A percentile compares a stretch with the other conserved stretches of the same genome.
Evolutionary conservation across 2,329 filamentous ascomycete species (phyloP).

Genomic region (Penicillium sp.): DNA sequence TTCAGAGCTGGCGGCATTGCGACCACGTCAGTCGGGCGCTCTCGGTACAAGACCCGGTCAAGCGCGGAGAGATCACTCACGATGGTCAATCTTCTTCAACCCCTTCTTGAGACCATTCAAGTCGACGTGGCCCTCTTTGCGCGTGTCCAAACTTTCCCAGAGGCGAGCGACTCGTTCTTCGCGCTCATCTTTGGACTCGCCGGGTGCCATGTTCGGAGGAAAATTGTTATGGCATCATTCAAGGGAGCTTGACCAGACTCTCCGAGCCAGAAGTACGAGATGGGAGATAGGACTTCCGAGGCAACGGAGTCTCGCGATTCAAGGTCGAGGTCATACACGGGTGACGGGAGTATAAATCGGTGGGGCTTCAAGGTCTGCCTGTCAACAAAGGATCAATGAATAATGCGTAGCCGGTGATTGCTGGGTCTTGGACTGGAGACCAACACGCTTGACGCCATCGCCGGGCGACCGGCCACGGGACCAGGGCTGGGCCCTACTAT

Average conservation of each 20-base stretch:
- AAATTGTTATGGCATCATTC: slow-evolving; percentile 46
- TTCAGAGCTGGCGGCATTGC: slow-evolving; percentile 58
- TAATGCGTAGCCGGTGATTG: slow-evolving; percentile 32
- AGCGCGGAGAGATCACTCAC: slow-evolving; percentile 46
- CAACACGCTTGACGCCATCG: slow-evolving; percentile 24
- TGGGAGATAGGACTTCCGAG: background rate
- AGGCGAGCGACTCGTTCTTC: slow-evolving; percentile 77
- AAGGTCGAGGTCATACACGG: background rate
- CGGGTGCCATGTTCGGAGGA: slow-evolving; percentile 54
- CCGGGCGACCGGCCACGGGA: slow-evolving; percentile 23
- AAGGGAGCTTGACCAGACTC: slow-evolving; percentile 8
- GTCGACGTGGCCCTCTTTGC: slow-evolving; percentile 72
- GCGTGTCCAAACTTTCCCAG: slow-evolving; percentile 76
- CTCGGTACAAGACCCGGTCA: slow-evolving; percentile 17
- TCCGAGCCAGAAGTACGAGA: background rate
- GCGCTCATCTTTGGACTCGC: slow-evolving; percentile 69
- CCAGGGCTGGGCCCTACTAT: slow-evolving; percentile 29
- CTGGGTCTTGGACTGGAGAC: slow-evolving; percentile 12
- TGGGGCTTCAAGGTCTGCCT: slow-evolving; percentile 3
- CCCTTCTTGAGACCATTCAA: slow-evolving; percentile 78
- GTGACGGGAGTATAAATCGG: slow-evolving; percentile 8
- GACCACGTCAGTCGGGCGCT: slow-evolving; percentile 20
- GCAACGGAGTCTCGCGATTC: background rate
- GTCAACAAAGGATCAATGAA: slow-evolving; percentile 19
- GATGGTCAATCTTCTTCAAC: slow-evolving; percentile 83